Percentiles rank a stretch among this genome's conserved stretches.
Conservation (phyloP, 2,329 filamentous ascomycete species). For the Alternaria conjuncta region DNA sequence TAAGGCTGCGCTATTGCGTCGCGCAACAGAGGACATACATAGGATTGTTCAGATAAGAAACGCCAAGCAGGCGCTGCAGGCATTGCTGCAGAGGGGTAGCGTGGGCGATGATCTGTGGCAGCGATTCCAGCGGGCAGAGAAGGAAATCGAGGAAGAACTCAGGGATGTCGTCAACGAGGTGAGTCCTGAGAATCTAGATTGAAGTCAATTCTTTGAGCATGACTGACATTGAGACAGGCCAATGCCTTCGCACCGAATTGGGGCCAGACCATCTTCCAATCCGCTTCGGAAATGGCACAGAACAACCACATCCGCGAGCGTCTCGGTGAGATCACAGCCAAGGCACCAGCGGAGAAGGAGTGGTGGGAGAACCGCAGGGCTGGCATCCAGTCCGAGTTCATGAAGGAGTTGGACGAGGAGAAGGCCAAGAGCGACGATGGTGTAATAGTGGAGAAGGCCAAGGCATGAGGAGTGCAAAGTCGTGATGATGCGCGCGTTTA, state of each 20-base stretch:
- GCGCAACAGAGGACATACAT: slow-evolving; percentile 91
- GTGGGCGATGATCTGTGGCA: slow-evolving; percentile 97
- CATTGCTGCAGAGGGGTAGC: slow-evolving; percentile 84
- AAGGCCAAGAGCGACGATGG: slow-evolving; percentile 36
- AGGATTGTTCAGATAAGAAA: slow-evolving; percentile 87
- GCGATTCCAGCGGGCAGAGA: slow-evolving; percentile 87
- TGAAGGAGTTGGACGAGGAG: slow-evolving; percentile 80
- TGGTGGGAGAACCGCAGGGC: slow-evolving; percentile 91
- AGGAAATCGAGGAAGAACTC: slow-evolving; percentile 96
- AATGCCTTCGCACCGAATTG: slow-evolving; percentile 88
- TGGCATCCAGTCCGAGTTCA: slow-evolving; percentile 75
- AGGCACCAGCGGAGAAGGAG: slow-evolving; percentile 75
- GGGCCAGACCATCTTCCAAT: slow-evolving; percentile 96
- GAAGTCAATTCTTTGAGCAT: not conserved
- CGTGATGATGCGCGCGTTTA: not conserved
- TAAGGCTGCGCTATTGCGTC: slow-evolving; percentile 84
- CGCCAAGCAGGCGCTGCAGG: slow-evolving; percentile 85
- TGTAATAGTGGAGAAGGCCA: slow-evolving; percentile 21
- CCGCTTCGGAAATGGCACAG: slow-evolving; percentile 91
- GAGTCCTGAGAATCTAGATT: slow-evolving; percentile 32
- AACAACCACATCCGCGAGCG: slow-evolving; percentile 78
- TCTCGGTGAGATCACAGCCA: slow-evolving; percentile 75
- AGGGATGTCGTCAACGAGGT: slow-evolving; percentile 94
- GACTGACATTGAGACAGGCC: slow-evolving; percentile 63
- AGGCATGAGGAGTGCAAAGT: not conserved